Evolutionary conservation across 2,329 filamentous ascomycete genomes (phyloP).

Genomic region (Orbilia ellipsospora): DNA sequence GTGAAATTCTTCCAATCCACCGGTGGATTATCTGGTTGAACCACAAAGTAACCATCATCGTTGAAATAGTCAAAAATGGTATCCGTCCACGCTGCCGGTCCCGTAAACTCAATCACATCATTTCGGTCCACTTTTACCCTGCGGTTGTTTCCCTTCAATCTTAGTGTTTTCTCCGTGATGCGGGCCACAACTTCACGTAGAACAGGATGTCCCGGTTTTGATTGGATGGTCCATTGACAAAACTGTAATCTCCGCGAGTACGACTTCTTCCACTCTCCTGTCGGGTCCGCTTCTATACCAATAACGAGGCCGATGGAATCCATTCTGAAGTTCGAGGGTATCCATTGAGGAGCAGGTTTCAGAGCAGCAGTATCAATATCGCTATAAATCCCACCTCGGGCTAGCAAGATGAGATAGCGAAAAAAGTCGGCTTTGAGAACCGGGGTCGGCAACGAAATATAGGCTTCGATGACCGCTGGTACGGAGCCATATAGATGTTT

Average conservation of each 20-base stretch:
- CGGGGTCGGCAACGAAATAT: conserved; percentile 76
- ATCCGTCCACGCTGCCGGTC: conserved; percentile 95
- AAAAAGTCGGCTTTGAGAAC: conserved; percentile 74
- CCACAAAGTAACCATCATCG: conserved; percentile 86
- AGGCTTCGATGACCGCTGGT: conserved; percentile 81
- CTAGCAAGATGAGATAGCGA: conserved; percentile 77
- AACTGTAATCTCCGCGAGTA: conserved; percentile 97
- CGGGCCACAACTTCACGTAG: conserved; percentile 86
- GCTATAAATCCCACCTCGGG: conserved; percentile 83
- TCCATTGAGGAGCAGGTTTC: conserved; percentile 85
- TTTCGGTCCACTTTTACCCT: conserved; percentile 72
- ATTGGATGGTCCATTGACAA: conserved; percentile 98
- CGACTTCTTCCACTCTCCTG: conserved; percentile 95
- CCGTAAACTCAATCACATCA: conserved; percentile 91
- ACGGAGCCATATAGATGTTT: conserved; percentile 85
- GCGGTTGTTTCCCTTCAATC: conserved; percentile 73
- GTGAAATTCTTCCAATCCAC: conserved; percentile 89
- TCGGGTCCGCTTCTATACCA: conserved; percentile 95
- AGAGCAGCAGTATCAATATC: conserved; percentile 93
- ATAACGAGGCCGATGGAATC: conserved; percentile 85
- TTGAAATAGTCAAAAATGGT: conserved; percentile 93
- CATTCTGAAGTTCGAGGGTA: conserved; percentile 80
- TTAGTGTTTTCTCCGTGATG: conserved; percentile 84
- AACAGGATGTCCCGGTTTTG: conserved; percentile 92
- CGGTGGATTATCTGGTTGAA: conserved; percentile 74